Base-by-base conservation (phyloP, 129 eudicot species). In the Flaveria bidentis region DNA sequence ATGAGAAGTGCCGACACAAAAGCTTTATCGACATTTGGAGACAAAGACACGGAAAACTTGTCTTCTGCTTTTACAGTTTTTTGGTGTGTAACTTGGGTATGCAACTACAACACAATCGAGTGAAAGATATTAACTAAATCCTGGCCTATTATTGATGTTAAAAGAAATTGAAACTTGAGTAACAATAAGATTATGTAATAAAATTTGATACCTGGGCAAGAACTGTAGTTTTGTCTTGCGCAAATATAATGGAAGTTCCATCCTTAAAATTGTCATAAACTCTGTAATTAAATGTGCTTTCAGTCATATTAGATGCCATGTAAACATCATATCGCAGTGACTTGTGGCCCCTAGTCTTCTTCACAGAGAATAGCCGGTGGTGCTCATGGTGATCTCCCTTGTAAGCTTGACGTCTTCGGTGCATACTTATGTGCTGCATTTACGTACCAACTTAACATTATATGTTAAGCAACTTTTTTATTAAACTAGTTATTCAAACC, bases 361-460 rank as follows among this genome's bases (percentile, higher is more conserved):
- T 80, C 52, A 80, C 84, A 2, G 75, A 73, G 63, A 80, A 80
- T 25, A 80, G 53, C 57, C 80, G 55, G 26, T 80, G 84, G 55
- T 80, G 82, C 25, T 78, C 84, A 74, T 65, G 52, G 75, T 61
- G 79, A 74, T 80, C 84, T 74, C 84, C 84, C 50, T 75, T 74
- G 80, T 67, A 80, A 28, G 84, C 80, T 46, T 80, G 84, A 61
- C 84, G 84, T 45, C 84, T 80, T 80, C 84, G 67, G 33, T 80
- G 84, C 75, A 80, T 80, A 42, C 71, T 80, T 15, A 80, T 74
- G 46, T 56, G 69, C 84, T 80, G 79, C 83, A 67, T 41, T 65
- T 74, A 66, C 2, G 41, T 55, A 42, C 11, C 47, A 79, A 13
- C 3, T 14, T 49, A 14, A 33, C 39, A 4, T 33, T 5, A 33